Conservation (phyloP, 1,139 yeast genomes). For the Debaryomyces sp. region DNA sequence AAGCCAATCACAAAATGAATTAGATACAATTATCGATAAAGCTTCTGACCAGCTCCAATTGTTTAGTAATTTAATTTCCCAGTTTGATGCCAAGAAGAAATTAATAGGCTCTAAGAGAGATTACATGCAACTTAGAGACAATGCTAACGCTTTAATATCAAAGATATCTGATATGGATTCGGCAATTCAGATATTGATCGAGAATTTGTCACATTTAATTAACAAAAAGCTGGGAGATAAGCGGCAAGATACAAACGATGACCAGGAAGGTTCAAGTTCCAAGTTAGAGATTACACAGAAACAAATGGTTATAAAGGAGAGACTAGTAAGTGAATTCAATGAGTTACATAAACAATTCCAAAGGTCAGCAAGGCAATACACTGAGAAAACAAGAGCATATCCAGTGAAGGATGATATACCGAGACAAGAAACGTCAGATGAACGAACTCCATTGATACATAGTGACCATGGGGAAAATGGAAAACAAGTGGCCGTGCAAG, state of each 20-base stretch:
- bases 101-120: constrained; percentile 63
- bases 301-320: constrained; percentile 44
- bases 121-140: constrained; percentile 38
- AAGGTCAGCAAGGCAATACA: constrained; percentile 28
- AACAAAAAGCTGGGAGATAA: constrained; percentile 28
- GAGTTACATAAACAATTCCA: constrained; percentile 42
- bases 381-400: constrained; percentile 33
- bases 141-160: constrained; percentile 35
- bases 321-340: constrained; percentile 39
- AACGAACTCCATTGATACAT: constrained; percentile 31
- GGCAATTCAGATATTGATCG: constrained; percentile 37
- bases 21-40: constrained; percentile 35
- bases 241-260: constrained; percentile 1
- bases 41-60: constrained; percentile 48
- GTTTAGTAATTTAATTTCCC: constrained; percentile 52
- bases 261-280: constrained; percentile 11
- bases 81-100: constrained; percentile 49
- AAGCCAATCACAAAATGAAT: constrained; percentile 20
- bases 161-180: constrained; percentile 32
- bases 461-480: constrained; percentile 22
- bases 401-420: constrained; percentile 18
- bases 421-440: constrained; percentile 15
- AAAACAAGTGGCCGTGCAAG: constrained; percentile 35
- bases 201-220: constrained; percentile 34
- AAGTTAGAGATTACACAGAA: constrained; percentile 32